Conservation (phyloP, 2,329 filamentous ascomycete species). For the Aureobasidium lini region DNA sequence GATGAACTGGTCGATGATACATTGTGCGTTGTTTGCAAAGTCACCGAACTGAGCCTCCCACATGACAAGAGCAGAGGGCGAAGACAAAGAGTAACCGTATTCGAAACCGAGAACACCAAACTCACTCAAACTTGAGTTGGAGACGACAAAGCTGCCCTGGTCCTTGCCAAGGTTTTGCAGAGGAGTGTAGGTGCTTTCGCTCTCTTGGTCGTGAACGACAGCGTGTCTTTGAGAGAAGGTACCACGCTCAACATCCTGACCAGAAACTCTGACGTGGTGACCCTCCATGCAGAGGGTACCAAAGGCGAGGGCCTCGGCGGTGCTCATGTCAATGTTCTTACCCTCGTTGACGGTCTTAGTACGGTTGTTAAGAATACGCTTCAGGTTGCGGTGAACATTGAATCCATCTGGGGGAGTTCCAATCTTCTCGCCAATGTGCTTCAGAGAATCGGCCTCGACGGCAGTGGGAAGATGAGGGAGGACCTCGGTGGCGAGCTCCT, state of each 20-base stretch:
- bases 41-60: conserved; percentile 99
- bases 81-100: conserved; percentile 96
- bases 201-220: conserved; percentile 96
- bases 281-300: conserved; percentile 86
- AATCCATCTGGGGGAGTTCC: conserved; percentile 76
- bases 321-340: conserved; percentile 95
- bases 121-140: conserved; percentile 82
- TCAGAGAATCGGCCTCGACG: conserved; percentile 63
- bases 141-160: conserved; percentile 92
- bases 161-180: conserved; percentile 82
- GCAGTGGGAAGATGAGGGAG: conserved; percentile 85
- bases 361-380: conserved; percentile 84
- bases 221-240: conserved; percentile 98
- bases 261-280: conserved; percentile 94
- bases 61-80: conserved; percentile 94
- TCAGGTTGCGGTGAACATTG: conserved; percentile 86
- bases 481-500: conserved; percentile 91
- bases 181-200: conserved; percentile 84
- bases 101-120: conserved; percentile 83
- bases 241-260: conserved; percentile 98
- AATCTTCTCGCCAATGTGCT: conserved; percentile 76
- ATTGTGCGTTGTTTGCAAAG: conserved; percentile 99
- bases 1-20: conserved; percentile 98
- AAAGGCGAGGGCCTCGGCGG: conserved; percentile 91
- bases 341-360: conserved; percentile 90